Evolutionary conservation across 306 rosid genomes (phyloP), one percentile per base, ranked within the genome.

Genomic region (Quercus mongolica): DNA sequence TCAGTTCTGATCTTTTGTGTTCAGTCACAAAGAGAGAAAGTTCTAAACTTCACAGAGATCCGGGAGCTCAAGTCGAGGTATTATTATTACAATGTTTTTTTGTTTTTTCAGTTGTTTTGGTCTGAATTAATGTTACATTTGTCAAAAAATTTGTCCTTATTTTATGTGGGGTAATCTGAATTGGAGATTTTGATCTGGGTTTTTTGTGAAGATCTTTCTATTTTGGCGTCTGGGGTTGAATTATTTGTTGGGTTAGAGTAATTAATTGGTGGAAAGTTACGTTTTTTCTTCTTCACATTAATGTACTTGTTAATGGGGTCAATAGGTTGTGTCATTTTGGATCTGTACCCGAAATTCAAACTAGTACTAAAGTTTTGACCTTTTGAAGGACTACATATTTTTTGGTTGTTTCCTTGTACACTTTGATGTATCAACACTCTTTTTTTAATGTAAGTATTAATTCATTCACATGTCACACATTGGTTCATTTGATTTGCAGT

Each of bases 41-140:
- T 49, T 49, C 5, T 49, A 49, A 49, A 49, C 15, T 49, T 49
- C 54, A 49, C 81, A 83, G 81, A 76, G 15, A 70, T 80, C 71
- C 87, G 5, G 73, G 79, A 78, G 73, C 85, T 82, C 78, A 6
- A 74, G 83, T 88, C 51, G 81, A 89, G 91, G 92, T 79, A 78
- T 18, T 84, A 4, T 69, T 54, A 70, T 67, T 57, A 35, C 41
- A 35, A 35, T 35, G 41, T 35, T 35, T 35, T 5, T 35, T 35
- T 35, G 1, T 33, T 74, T 55, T 15, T 17, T 68, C 68, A 73
- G 14, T 78, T 68, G 72, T 68, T 77, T 76, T 61, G 69, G 58
- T 21, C 14, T 57, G 21, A 71, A 30, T 49, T 64, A 25, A 28
- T 57, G 7, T 18, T 82, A 0, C 59, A 26, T 79, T 79, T 74